Conservation (phyloP, 345 rosid species). For the Limnanthes douglasii region DNA sequence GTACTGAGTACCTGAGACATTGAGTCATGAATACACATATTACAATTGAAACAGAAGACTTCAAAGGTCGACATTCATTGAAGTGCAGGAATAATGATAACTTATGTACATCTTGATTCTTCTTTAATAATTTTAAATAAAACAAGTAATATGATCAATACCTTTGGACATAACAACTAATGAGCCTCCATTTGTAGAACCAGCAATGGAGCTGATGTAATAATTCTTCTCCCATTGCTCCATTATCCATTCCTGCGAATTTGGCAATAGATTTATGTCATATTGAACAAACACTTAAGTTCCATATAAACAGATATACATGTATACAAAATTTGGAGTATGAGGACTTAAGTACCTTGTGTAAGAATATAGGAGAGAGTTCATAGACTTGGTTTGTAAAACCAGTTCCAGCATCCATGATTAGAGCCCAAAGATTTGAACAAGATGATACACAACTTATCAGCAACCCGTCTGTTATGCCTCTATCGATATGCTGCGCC, state of each 20-base stretch:
- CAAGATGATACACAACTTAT: slow-evolving; percentile 91
- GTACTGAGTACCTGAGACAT: slow-evolving; percentile 84
- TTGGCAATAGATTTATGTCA: slow-evolving; percentile 4
- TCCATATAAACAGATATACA: slow-evolving; percentile 1
- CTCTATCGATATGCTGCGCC: slow-evolving; percentile 87
- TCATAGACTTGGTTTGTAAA: slow-evolving; percentile 83
- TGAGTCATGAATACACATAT: too few species aligned
- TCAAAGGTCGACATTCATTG: not conserved
- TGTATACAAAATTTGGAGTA: slow-evolving; percentile 1
- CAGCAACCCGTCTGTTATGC: slow-evolving; percentile 81
- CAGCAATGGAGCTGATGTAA: slow-evolving; percentile 91
- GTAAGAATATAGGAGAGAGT: slow-evolving; percentile 62
- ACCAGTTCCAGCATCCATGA: slow-evolving; percentile 97
- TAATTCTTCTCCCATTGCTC: slow-evolving; percentile 97
- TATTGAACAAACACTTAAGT: not conserved
- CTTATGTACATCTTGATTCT: not conserved
- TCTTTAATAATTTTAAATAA: not conserved
- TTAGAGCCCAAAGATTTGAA: slow-evolving; percentile 89
- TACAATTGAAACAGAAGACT: slow-evolving; percentile 3
- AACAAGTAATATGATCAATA: slow-evolving; percentile 10
- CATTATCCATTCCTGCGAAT: slow-evolving; percentile 93
- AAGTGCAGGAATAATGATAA: too few species aligned
- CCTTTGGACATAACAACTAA: slow-evolving; percentile 99
- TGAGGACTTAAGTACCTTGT: slow-evolving; percentile 38
- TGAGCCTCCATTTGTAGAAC: slow-evolving; percentile 80